Conservation (phyloP, 331 rosid genomes). For the Rosa hybrid region DNA sequence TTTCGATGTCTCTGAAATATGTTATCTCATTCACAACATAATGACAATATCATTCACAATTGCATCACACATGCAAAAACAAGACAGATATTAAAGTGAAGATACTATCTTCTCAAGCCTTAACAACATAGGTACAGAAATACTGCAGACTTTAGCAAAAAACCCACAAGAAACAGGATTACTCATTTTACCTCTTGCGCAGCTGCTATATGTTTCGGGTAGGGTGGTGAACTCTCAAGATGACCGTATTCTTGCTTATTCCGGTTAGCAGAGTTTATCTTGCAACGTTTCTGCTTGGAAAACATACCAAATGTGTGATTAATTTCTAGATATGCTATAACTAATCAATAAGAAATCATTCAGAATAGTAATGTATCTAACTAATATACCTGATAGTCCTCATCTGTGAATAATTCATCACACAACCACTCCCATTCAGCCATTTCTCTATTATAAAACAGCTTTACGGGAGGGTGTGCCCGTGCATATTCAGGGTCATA, state of each 20-base stretch:
- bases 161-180: neutral
- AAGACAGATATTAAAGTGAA: neutral
- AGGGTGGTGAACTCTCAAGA: neutral
- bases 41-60: neutral
- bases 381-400: neutral
- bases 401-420: neutral
- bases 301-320: neutral
- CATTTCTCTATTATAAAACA: neutral
- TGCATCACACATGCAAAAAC: neutral
- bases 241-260: neutral
- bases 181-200: neutral
- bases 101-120: neutral
- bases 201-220: neutral
- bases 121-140: neutral
- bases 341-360: neutral
- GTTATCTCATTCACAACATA: neutral
- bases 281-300: slow-evolving; percentile 4
- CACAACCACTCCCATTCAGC: slow-evolving; percentile 5
- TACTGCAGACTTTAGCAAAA: neutral
- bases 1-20: neutral
- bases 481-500: neutral
- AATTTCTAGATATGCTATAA: neutral
- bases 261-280: neutral
- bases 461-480: neutral
- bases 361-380: neutral